Evolutionary conservation across 805 yeast genomes (phyloP).

Genomic region (Spathaspora passalidarum): DNA sequence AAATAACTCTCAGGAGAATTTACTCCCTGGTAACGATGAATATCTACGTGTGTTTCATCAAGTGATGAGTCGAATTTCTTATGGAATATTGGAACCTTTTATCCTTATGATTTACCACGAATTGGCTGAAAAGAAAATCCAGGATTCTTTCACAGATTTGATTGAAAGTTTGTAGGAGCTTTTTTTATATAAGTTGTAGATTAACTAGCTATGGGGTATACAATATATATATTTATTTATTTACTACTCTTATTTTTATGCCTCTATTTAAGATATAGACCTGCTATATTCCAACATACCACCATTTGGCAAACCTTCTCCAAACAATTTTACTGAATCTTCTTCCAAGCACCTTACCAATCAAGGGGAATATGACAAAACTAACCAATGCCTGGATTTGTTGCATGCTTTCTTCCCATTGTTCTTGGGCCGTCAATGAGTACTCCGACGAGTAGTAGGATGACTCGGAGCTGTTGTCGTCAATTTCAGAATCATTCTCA

Average conservation of each 20-base stretch:
- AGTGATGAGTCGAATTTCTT: conserved; percentile 24
- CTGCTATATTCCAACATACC: conserved; percentile 8
- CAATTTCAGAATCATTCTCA: conserved; percentile 12
- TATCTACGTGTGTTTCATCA: conserved; percentile 24
- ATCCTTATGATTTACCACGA: conserved; percentile 24
- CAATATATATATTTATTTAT: not conserved
- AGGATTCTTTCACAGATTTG: conserved; percentile 27
- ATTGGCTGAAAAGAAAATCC: conserved; percentile 29
- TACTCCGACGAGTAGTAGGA: conserved; percentile 10
- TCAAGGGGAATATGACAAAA: conserved; percentile 59
- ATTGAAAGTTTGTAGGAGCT: conserved; percentile 12
- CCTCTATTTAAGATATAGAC: not conserved
- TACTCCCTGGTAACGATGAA: conserved; percentile 27
- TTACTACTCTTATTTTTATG: not conserved
- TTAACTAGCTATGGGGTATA: no score
- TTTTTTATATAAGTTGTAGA: no score
- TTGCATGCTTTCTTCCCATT: conserved; percentile 68
- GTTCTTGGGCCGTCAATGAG: conserved; percentile 54
- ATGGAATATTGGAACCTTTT: conserved; percentile 41
- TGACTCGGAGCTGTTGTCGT: conserved; percentile 11
- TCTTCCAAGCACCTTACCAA: conserved; percentile 69
- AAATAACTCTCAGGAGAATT: conserved; percentile 17
- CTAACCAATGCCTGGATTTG: conserved; percentile 59
- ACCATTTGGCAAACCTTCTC: conserved; percentile 35
- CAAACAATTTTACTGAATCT: conserved; percentile 46